A percentile compares a stretch with the other conserved stretches of the same genome.
phyloP scores from a whole-genome alignment of 1,284 basidiomycete species.

The Trametes sp. region DNA sequence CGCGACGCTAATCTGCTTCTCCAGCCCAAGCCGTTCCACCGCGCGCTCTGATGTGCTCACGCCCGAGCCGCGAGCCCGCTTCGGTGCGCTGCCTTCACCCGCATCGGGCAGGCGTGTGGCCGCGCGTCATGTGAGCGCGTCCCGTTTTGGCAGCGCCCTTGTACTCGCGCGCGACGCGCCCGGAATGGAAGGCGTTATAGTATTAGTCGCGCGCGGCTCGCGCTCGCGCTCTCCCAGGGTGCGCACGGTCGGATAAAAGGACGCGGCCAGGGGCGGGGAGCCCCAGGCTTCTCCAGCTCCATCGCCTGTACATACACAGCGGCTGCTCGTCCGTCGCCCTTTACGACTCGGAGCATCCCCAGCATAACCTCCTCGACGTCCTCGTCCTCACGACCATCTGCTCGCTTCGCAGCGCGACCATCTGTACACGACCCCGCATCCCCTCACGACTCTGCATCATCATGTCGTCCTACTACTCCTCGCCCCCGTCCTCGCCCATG shows the following conservation, averaged over 20 bases:
- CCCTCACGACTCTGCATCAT: slow-evolving; percentile 1
- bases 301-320: neutral
- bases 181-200: slow-evolving; percentile 30
- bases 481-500: slow-evolving; percentile 40
- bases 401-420: neutral
- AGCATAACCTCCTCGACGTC: neutral
- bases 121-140: slow-evolving; percentile 29
- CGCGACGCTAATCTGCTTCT: slow-evolving; percentile 5
- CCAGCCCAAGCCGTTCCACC: neutral
- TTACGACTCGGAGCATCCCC: neutral
- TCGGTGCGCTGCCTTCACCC: slow-evolving; percentile 36
- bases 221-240: neutral
- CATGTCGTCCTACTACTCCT: slow-evolving; percentile 45
- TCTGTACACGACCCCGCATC: neutral
- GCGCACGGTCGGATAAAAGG: slow-evolving; percentile 24
- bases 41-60: slow-evolving; percentile 13
- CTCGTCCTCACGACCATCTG: neutral
- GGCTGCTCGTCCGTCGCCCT: neutral
- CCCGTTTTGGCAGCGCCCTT: slow-evolving; percentile 37
- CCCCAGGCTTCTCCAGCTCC: slow-evolving; percentile 27
- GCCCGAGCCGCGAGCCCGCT: slow-evolving; percentile 26
- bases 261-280: slow-evolving; percentile 8
- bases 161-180: slow-evolving; percentile 27
- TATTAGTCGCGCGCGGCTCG: slow-evolving; percentile 1
- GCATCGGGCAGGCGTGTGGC: slow-evolving; percentile 33